Conservation (phyloP, 129 eudicot genomes). For the Kitagawia praeruptora region DNA sequence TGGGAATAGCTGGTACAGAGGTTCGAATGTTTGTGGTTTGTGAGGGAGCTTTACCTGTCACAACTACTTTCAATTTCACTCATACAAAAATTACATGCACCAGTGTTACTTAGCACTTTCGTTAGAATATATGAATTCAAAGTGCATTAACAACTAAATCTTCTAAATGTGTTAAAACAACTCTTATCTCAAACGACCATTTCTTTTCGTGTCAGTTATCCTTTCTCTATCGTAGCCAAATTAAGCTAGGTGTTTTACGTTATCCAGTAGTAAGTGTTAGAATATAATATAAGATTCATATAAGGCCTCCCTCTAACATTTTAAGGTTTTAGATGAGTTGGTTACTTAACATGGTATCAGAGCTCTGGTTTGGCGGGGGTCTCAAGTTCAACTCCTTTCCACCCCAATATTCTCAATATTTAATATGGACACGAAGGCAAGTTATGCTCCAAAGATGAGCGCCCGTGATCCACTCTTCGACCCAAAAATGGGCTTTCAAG, state of each 20-base stretch:
- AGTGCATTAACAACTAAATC: not conserved
- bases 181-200: not conserved
- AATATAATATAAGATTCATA: too few relatives aligned
- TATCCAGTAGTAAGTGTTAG: too few relatives aligned
- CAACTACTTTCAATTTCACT: not conserved
- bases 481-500: too few relatives aligned
- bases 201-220: not conserved
- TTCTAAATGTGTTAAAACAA: not conserved
- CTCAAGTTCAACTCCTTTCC: too few relatives aligned
- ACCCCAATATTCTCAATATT: too few relatives aligned
- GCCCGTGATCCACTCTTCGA: too few relatives aligned
- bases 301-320: too few relatives aligned
- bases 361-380: too few relatives aligned
- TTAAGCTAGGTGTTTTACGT: not conserved
- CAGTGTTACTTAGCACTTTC: not conserved
- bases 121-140: not conserved
- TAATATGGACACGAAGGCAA: too few relatives aligned
- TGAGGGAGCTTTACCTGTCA: not conserved
- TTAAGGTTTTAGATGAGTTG: too few relatives aligned
- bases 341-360: too few relatives aligned
- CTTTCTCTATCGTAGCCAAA: not conserved
- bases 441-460: too few relatives aligned
- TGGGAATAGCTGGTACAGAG: slow-evolving; percentile 99
- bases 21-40: slow-evolving; percentile 26
- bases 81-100: not conserved